Percentiles rank a stretch among this genome's conserved stretches.
Conservation (phyloP, 108 stramenopile species). For the Fragilariopsis cylindrus region DNA sequence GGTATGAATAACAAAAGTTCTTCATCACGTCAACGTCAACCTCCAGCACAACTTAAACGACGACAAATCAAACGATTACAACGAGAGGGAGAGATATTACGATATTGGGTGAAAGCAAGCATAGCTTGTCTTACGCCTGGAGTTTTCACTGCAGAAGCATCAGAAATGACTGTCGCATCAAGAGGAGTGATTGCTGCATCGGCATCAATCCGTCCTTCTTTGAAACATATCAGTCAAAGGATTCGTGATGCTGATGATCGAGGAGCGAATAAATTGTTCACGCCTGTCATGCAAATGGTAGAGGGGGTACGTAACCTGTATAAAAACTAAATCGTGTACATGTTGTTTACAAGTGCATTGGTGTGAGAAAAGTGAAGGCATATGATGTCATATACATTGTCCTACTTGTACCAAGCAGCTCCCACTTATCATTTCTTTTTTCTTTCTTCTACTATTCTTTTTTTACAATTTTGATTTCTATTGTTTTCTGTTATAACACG, state of each 20-base stretch:
- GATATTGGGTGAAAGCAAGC: constrained; percentile 78
- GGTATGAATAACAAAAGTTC: constrained; percentile 22
- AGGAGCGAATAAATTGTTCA: constrained; percentile 72
- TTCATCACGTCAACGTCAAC: constrained; percentile 17
- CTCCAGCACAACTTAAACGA: constrained; percentile 49
- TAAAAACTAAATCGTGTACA: no score
- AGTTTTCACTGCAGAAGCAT: constrained; percentile 57
- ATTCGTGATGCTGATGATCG: constrained; percentile 82
- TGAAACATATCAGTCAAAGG: constrained; percentile 73
- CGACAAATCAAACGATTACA: constrained; percentile 46
- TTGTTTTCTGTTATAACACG: background rate
- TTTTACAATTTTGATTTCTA: background rate
- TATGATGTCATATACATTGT: background rate
- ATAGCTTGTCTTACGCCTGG: constrained; percentile 68
- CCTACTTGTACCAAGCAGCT: background rate
- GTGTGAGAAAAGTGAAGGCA: no score
- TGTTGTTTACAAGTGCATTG: no score
- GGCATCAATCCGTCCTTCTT: constrained; percentile 68
- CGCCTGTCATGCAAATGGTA: constrained; percentile 87
- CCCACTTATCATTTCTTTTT: constrained; percentile 1
- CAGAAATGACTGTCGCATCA: constrained; percentile 62
- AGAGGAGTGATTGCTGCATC: constrained; percentile 75
- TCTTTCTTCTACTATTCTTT: background rate
- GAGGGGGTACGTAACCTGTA: constrained; percentile 48
- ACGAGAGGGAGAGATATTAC: constrained; percentile 64